Percentiles rank a stretch among this genome's conserved stretches.
These are phyloP conservation scores for Polysphondylium violaceum DNA, from an alignment of 78 protist genomes.

Conservation along the genomic window DNA sequence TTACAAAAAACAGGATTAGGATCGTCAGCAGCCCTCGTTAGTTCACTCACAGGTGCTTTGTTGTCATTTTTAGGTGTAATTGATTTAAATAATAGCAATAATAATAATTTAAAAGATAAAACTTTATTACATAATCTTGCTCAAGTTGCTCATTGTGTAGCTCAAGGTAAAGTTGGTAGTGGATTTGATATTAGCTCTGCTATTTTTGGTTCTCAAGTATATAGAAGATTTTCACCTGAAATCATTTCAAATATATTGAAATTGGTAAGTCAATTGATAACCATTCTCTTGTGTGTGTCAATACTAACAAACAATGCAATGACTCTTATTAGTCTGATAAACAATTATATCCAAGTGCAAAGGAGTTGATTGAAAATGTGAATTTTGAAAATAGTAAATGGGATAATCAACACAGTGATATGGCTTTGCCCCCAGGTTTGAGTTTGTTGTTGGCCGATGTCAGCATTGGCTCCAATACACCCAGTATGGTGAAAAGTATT, in stretches of 20 bases:
- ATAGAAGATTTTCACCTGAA: constrained; percentile 86
- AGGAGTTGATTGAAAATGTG: constrained; percentile 5
- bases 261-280: background rate
- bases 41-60: constrained; percentile 78
- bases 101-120: background rate
- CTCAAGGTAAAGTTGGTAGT: constrained; percentile 93
- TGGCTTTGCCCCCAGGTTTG: constrained; percentile 80
- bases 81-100: constrained; percentile 4
- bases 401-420: constrained; percentile 72
- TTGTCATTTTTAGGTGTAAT: constrained; percentile 10
- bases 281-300: background rate
- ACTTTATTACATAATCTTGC: constrained; percentile 83
- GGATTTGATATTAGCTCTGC: constrained; percentile 94
- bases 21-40: constrained; percentile 85
- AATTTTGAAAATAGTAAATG: constrained; percentile 15
- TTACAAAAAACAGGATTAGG: constrained; percentile 94
- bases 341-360: constrained; percentile 19
- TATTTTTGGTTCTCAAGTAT: constrained; percentile 83
- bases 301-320: background rate
- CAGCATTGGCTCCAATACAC: constrained; percentile 85
- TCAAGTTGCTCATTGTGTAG: constrained; percentile 89
- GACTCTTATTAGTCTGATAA: constrained; percentile 5
- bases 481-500: constrained; percentile 86
- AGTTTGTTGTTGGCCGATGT: constrained; percentile 86
- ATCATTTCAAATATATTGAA: constrained; percentile 35